Conservation (phyloP, 768 basidiomycete genomes). For the Saitozyma sp. region DNA sequence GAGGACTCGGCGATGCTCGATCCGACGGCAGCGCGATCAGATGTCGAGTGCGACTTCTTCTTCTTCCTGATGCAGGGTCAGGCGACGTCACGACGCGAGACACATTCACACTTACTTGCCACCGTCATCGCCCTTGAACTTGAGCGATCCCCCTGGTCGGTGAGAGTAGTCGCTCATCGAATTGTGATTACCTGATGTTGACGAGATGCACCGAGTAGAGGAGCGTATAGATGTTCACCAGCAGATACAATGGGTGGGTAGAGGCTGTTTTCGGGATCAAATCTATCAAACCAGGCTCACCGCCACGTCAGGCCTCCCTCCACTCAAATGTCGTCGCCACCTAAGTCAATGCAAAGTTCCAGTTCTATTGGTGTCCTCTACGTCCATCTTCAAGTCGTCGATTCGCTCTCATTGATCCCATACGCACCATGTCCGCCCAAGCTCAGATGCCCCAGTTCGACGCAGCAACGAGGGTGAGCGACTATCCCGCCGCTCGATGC, state of each 20-base stretch:
- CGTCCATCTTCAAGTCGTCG: neutral
- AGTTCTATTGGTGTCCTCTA: neutral
- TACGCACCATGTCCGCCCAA: constrained; percentile 29
- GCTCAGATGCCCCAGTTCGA: constrained; percentile 46
- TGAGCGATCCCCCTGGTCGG: constrained; percentile 48
- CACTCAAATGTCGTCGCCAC: neutral
- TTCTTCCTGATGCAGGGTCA: constrained; percentile 36
- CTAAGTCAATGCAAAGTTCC: neutral
- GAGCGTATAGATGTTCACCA: neutral
- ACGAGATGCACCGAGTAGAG: too few species aligned
- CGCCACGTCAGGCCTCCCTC: too few species aligned
- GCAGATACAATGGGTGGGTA: neutral
- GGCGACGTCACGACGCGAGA: neutral
- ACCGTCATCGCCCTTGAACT: constrained; percentile 48
- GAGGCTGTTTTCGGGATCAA: neutral
- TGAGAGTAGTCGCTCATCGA: constrained; percentile 51
- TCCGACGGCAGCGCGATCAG: constrained; percentile 30
- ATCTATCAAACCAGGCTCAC: too few species aligned
- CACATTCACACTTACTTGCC: constrained; percentile 38
- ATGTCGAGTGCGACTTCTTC: constrained; percentile 42
- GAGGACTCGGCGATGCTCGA: constrained; percentile 20
- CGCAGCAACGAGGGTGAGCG: constrained; percentile 46
- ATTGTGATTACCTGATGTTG: too few species aligned
- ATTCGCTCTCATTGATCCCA: neutral
- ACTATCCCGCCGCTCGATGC: neutral